These are phyloP conservation scores for Scutellaria galericulata DNA, from an alignment of 257 asterid species.

Conservation along the genomic window DNA sequence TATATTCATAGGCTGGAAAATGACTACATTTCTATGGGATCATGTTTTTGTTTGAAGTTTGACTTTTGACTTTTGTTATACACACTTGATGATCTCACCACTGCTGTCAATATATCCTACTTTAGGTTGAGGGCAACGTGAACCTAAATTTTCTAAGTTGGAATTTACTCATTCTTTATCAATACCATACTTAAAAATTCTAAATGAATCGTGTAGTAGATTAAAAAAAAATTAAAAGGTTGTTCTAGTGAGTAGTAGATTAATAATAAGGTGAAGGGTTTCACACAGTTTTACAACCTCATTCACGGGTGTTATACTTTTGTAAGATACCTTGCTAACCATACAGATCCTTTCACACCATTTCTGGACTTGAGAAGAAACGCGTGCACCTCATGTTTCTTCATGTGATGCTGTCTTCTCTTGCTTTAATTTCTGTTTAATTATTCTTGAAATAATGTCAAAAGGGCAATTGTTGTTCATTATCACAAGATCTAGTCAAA, in stretches of 20 bases:
- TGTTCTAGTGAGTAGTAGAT: no score
- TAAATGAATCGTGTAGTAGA: no score
- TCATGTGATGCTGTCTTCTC: conserved; percentile 1
- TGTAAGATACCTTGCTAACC: neutral
- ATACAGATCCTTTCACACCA: neutral
- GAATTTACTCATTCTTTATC: no score
- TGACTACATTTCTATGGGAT: conserved; percentile 33
- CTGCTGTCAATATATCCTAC: no score
- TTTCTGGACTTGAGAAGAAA: neutral
- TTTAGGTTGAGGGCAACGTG: no score
- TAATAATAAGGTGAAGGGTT: neutral
- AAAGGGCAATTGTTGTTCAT: neutral
- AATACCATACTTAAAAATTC: no score
- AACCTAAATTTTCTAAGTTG: no score
- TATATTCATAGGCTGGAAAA: neutral
- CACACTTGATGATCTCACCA: conserved; percentile 29
- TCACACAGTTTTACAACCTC: neutral
- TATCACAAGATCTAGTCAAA: neutral
- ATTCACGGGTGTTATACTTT: neutral
- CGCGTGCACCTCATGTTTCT: neutral
- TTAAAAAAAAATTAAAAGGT: no score
- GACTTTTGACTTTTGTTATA: conserved; percentile 37
- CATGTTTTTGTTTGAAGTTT: conserved; percentile 34
- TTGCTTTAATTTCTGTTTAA: neutral
- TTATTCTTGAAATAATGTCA: neutral